Evolutionary conservation across 176 grass and related monocot species (phyloP).

Genomic region (maize (Zea mays)): DNA sequence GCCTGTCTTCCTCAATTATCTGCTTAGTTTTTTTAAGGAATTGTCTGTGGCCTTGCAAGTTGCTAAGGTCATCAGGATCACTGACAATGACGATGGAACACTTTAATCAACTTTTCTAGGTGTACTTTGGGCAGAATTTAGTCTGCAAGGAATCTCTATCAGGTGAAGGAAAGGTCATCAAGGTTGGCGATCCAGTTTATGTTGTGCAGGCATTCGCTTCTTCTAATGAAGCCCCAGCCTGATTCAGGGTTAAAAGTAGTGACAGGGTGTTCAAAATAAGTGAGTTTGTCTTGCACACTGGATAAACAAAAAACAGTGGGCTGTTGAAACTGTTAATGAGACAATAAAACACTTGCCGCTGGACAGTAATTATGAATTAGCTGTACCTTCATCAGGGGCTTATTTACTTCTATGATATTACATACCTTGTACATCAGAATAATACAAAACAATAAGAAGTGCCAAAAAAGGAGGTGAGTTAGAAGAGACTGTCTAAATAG

Average conservation of each 20-base stretch:
- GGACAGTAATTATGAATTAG: not conserved
- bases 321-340: not conserved
- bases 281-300: not conserved
- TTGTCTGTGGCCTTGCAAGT: not conserved
- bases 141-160: slow-evolving; percentile 71
- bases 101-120: slow-evolving; percentile 40
- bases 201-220: slow-evolving; percentile 55
- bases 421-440: slow-evolving; percentile 39
- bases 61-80: not conserved
- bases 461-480: slow-evolving; percentile 33
- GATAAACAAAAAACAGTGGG: not conserved
- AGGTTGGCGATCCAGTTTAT: slow-evolving; percentile 68
- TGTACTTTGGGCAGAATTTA: slow-evolving; percentile 84
- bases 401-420: slow-evolving; percentile 24
- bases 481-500: slow-evolving; percentile 17
- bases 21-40: not conserved
- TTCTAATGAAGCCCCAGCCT: slow-evolving; percentile 58
- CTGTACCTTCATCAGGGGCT: not conserved
- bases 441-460: slow-evolving; percentile 36
- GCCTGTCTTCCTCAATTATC: not conserved
- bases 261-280: not conserved
- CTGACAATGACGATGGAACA: not conserved
- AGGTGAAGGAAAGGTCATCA: slow-evolving; percentile 52
- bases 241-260: slow-evolving; percentile 14
- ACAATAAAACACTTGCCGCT: slow-evolving; percentile 16